Conservation (phyloP, 352 stramenopile genomes). For the Globisporangium takayamanum region DNA sequence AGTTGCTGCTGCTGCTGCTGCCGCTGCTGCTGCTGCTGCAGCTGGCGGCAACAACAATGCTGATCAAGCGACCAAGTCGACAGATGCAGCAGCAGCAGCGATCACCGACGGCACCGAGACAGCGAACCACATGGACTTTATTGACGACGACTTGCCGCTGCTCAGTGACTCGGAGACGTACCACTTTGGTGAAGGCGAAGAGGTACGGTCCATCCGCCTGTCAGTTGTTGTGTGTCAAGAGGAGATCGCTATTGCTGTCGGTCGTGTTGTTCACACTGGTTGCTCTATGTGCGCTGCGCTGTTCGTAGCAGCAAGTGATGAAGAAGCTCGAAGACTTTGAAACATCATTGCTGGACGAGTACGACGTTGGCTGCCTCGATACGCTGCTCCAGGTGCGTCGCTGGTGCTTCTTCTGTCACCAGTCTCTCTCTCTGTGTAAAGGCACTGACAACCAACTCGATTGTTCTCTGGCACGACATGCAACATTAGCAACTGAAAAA, state of each 20-base stretch:
- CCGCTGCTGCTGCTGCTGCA: not conserved
- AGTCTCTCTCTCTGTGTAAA: not conserved
- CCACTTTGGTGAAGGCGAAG: slow-evolving; percentile 65
- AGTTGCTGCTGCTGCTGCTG: not conserved
- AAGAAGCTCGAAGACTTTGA: slow-evolving; percentile 87
- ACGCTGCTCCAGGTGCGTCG: slow-evolving; percentile 59
- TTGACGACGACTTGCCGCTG: slow-evolving; percentile 69
- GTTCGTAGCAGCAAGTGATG: slow-evolving; percentile 73
- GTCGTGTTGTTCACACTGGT: slow-evolving; percentile 15
- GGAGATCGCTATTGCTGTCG: not conserved
- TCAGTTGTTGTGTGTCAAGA: not conserved
- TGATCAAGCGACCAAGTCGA: not conserved
- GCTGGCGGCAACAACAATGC: not conserved
- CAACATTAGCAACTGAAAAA: slow-evolving; percentile 53
- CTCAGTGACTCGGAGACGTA: slow-evolving; percentile 67
- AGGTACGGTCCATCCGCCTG: slow-evolving; percentile 25
- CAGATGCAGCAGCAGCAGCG: not conserved
- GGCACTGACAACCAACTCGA: not conserved
- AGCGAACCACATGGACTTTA: slow-evolving; percentile 45
- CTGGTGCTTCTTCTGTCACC: not conserved
- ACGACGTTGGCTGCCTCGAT: slow-evolving; percentile 79
- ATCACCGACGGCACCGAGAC: not conserved
- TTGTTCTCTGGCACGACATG: not conserved
- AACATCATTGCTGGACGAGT: slow-evolving; percentile 80
- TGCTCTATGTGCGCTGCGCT: slow-evolving; percentile 5